Conservation (phyloP, 2,329 filamentous ascomycete species). For the Arthroderma sp. region DNA sequence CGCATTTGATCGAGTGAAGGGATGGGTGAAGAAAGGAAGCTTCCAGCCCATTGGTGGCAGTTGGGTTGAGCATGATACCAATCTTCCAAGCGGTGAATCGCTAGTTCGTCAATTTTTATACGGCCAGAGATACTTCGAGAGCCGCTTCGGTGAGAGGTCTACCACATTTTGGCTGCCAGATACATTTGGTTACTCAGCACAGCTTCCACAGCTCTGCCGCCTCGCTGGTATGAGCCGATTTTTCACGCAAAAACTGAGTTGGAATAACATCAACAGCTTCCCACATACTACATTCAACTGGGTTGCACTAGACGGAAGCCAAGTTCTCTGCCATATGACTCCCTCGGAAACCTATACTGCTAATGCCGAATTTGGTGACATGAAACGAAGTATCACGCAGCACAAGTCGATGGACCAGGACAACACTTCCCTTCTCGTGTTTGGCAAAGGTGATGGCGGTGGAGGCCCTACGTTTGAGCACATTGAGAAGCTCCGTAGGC, state of each 20-base stretch:
- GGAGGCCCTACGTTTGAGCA: constrained; percentile 90
- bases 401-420: constrained; percentile 96
- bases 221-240: constrained; percentile 93
- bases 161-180: constrained; percentile 96
- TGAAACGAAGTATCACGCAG: constrained; percentile 74
- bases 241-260: constrained; percentile 96
- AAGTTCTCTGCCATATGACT: constrained; percentile 96
- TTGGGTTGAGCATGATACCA: constrained; percentile 98
- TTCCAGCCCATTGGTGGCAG: constrained; percentile 95
- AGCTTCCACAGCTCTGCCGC: constrained; percentile 85
- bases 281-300: constrained; percentile 98
- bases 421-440: constrained; percentile 76
- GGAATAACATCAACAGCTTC: constrained; percentile 99
- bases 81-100: constrained; percentile 90
- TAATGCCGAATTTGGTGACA: constrained; percentile 85
- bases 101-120: constrained; percentile 89
- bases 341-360: constrained; percentile 93
- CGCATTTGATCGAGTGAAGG: constrained; percentile 79
- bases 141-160: constrained; percentile 76
- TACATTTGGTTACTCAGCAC: constrained; percentile 93
- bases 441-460: constrained; percentile 92
- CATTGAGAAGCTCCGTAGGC: constrained; percentile 84
- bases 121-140: constrained; percentile 88
- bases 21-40: constrained; percentile 74
- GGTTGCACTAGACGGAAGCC: constrained; percentile 88